Evolutionary conservation across 768 basidiomycete species (phyloP).

Genomic region (Cystofilobasidium bisporidii): DNA sequence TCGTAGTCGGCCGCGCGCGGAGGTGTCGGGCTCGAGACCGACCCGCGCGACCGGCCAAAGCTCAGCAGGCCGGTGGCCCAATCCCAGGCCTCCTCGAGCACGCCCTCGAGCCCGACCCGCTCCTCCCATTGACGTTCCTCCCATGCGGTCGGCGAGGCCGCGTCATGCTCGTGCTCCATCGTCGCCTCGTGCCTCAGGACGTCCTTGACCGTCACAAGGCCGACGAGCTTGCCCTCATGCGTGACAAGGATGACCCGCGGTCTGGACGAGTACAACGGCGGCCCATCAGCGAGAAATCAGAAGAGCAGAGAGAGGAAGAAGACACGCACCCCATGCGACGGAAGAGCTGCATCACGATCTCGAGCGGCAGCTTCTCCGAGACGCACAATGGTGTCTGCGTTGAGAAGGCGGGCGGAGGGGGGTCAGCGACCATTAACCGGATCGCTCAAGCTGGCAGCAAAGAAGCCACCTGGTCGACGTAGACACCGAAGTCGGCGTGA

Average conservation of each 20-base stretch:
- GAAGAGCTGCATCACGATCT: constrained; percentile 96
- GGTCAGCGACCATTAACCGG: too few species aligned
- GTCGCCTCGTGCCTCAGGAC: constrained; percentile 70
- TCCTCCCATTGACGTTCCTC: constrained; percentile 30
- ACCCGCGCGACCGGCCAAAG: not conserved
- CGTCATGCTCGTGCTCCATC: constrained; percentile 35
- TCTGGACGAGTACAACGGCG: constrained; percentile 42
- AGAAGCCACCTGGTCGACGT: constrained; percentile 78
- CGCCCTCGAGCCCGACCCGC: constrained; percentile 31
- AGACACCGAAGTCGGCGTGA: constrained; percentile 54
- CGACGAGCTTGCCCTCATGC: constrained; percentile 67
- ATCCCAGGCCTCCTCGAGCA: constrained; percentile 31
- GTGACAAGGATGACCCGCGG: constrained; percentile 95
- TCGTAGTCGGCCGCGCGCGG: constrained; percentile 13
- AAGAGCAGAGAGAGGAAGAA: too few species aligned
- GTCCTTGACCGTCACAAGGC: constrained; percentile 91
- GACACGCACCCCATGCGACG: constrained; percentile 77
- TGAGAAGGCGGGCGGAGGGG: too few species aligned
- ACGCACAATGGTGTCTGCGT: constrained; percentile 91
- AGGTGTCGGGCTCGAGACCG: not conserved
- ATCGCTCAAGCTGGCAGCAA: too few species aligned
- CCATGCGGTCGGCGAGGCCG: constrained; percentile 24
- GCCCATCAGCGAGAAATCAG: too few species aligned
- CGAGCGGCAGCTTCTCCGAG: constrained; percentile 79
- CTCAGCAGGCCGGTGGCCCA: constrained; percentile 1